These are phyloP conservation scores for Setaria italica DNA, from an alignment of 202 grass and related monocot genomes.

Conservation along the genomic window DNA sequence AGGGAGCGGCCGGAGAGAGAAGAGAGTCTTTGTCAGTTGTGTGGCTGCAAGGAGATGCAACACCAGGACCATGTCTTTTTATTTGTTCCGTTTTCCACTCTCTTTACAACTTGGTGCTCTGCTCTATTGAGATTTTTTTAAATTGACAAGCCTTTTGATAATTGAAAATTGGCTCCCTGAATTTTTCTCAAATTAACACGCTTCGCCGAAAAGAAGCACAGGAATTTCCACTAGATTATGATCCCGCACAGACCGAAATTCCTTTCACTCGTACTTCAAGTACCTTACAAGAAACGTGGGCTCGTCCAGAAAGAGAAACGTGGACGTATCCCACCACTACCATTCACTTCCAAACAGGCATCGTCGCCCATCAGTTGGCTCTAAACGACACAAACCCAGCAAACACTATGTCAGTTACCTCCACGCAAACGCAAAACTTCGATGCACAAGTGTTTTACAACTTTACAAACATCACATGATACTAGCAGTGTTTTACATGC, in stretches of 20 bases:
- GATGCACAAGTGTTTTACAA: neutral
- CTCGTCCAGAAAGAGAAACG: neutral
- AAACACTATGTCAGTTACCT: neutral
- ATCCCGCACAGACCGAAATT: neutral
- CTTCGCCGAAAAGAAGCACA: too few species aligned
- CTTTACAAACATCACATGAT: neutral
- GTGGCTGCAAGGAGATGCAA: conserved; percentile 28
- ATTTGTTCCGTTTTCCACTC: neutral
- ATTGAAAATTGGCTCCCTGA: neutral
- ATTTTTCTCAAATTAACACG: neutral
- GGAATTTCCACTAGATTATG: too few species aligned
- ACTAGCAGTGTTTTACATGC: conserved; percentile 9
- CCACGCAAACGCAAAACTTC: neutral
- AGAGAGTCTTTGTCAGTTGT: neutral
- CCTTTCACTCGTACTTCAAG: neutral
- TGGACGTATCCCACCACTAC: neutral
- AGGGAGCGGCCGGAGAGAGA: too few species aligned
- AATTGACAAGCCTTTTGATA: too few species aligned
- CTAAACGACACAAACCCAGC: neutral
- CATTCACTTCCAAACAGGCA: neutral
- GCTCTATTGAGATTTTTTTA: too few species aligned
- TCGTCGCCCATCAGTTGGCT: neutral
- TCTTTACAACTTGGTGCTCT: neutral
- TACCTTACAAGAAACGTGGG: too few species aligned
- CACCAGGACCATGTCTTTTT: conserved; percentile 22